Percentiles rank a stretch among this genome's conserved stretches.
Conservation (phyloP, 805 yeast genomes). For the Yueomyces sinensis region DNA sequence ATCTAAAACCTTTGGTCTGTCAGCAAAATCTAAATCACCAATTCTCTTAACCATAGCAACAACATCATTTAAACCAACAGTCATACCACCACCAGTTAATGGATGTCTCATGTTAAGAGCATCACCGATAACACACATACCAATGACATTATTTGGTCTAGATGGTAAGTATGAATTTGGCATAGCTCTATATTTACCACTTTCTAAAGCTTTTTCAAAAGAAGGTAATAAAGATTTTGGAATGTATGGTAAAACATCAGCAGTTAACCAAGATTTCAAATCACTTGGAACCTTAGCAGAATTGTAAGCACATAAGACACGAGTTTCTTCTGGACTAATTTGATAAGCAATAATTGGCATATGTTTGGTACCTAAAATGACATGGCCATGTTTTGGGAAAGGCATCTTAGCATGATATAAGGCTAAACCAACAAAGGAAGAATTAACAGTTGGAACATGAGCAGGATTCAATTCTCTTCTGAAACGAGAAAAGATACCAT, state of each 20-base stretch:
- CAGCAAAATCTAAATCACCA: constrained; percentile 32
- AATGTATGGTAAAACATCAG: constrained; percentile 49
- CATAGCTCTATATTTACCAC: constrained; percentile 62
- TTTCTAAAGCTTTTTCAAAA: constrained; percentile 48
- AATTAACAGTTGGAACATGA: constrained; percentile 54
- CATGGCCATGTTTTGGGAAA: constrained; percentile 72
- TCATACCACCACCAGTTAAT: constrained; percentile 98
- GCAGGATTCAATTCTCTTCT: constrained; percentile 56
- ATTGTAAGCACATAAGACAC: constrained; percentile 81
- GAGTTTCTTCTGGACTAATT: constrained; percentile 66
- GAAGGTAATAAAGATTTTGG: constrained; percentile 58
- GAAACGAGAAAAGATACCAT: constrained; percentile 90
- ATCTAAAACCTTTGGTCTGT: constrained; percentile 42
- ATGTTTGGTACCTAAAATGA: constrained; percentile 61
- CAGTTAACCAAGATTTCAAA: constrained; percentile 43
- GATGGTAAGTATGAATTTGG: constrained; percentile 90
- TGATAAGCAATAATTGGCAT: constrained; percentile 87
- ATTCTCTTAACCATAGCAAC: constrained; percentile 44
- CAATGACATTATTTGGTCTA: constrained; percentile 51
- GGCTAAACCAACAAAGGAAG: constrained; percentile 79
- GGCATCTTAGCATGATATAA: constrained; percentile 69
- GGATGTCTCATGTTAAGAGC: constrained; percentile 97
- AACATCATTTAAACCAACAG: constrained; percentile 85
- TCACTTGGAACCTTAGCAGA: constrained; percentile 63
- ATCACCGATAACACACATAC: constrained; percentile 79